These are phyloP conservation scores for Monosiga brevicollis DNA, from an alignment of 78 protist genomes.

Conservation along the genomic window DNA sequence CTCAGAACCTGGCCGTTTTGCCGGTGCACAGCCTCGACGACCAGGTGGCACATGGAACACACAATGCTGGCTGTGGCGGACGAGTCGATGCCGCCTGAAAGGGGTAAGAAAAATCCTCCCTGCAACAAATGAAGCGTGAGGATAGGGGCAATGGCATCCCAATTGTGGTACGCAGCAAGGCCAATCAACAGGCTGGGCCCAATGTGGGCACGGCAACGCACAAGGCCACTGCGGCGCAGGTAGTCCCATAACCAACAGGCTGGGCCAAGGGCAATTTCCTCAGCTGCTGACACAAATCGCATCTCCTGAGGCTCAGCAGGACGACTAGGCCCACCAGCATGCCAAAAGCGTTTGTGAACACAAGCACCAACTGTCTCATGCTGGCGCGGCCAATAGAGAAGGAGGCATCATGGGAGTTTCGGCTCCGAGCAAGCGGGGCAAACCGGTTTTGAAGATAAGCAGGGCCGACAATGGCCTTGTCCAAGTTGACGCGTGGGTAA, in stretches of 20 bases:
- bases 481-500: too few species aligned
- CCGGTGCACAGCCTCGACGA: constrained; percentile 7
- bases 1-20: constrained; percentile 5
- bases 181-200: constrained; percentile 78
- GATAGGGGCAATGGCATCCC: background rate
- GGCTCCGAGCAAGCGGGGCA: too few species aligned
- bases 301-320: too few species aligned
- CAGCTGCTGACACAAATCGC: too few species aligned
- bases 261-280: constrained; percentile 42
- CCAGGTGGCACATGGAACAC: constrained; percentile 54
- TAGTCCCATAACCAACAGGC: constrained; percentile 89
- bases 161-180: background rate
- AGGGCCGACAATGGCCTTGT: too few species aligned
- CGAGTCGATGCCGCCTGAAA: constrained; percentile 83
- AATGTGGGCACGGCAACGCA: background rate
- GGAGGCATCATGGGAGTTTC: too few species aligned
- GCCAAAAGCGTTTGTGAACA: too few species aligned
- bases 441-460: too few species aligned
- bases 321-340: too few species aligned
- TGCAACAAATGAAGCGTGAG: background rate
- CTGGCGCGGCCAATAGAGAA: too few species aligned
- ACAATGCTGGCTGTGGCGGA: constrained; percentile 64
- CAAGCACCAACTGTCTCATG: too few species aligned
- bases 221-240: constrained; percentile 61
- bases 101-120: constrained; percentile 66